Evolutionary conservation across 2,329 filamentous ascomycete genomes (phyloP).

Genomic region (Thermomyces lanuginosus): DNA sequence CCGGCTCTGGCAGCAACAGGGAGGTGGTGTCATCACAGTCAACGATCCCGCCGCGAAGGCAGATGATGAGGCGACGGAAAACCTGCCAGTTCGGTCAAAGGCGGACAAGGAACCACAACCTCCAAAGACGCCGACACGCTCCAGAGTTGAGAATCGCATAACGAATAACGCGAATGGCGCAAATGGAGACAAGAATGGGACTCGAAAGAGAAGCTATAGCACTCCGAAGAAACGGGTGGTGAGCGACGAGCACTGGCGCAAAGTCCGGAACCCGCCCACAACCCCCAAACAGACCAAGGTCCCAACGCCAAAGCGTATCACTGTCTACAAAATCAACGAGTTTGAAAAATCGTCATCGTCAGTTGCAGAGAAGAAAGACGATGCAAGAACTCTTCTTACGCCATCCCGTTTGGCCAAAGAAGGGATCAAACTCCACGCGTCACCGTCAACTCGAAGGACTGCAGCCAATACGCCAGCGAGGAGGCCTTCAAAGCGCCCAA

Average conservation of each 20-base stretch:
- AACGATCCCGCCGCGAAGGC: slow-evolving; percentile 40
- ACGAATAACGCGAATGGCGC: slow-evolving; percentile 1
- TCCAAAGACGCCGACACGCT: slow-evolving; percentile 3
- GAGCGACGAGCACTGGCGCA: slow-evolving; percentile 74
- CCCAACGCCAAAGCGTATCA: slow-evolving; percentile 28
- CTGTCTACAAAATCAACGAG: slow-evolving; percentile 21
- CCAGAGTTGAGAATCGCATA: slow-evolving; percentile 11
- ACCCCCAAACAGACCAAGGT: slow-evolving; percentile 21
- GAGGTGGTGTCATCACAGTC: slow-evolving; percentile 47
- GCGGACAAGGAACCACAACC: slow-evolving; percentile 10
- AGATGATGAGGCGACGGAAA: slow-evolving; percentile 36
- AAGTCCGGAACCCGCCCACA: slow-evolving; percentile 34
- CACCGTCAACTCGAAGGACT: slow-evolving; percentile 11
- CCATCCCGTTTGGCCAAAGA: slow-evolving; percentile 11
- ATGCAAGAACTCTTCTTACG: slow-evolving; percentile 11
- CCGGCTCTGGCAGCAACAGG: slow-evolving; percentile 68
- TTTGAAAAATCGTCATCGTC: slow-evolving; percentile 13
- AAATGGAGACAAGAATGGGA: too few species aligned
- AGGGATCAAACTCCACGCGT: slow-evolving; percentile 14
- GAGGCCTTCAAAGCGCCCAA: slow-evolving; percentile 10
- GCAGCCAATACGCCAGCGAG: too few species aligned
- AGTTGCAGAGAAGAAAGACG: slow-evolving; percentile 14
- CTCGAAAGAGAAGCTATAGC: slow-evolving; percentile 31
- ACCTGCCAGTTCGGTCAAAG: slow-evolving; percentile 8
- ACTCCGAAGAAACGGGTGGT: slow-evolving; percentile 82